Percentiles rank a stretch among this genome's conserved stretches.
These are phyloP conservation scores for Leccinum incarnatum DNA, from an alignment of 768 basidiomycete genomes.

Conservation along the genomic window DNA sequence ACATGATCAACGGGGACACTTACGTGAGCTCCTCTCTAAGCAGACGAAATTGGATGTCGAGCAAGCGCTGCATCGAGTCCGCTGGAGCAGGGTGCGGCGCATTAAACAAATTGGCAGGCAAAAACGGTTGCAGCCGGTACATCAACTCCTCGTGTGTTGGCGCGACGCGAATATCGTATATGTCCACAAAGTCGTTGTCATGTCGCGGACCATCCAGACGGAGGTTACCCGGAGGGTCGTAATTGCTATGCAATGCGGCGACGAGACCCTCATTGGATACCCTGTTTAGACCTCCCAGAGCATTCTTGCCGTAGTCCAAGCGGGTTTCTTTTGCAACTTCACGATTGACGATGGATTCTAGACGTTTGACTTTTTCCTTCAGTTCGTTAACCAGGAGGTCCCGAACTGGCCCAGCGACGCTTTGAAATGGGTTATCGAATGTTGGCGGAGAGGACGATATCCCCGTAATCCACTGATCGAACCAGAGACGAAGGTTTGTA, in stretches of 20 bases:
- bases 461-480: conserved; percentile 45
- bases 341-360: conserved; percentile 48
- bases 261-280: conserved; percentile 35
- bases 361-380: conserved; percentile 30
- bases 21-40: conserved; percentile 71
- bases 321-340: conserved; percentile 41
- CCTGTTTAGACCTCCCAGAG: not conserved
- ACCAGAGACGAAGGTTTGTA: conserved; percentile 43
- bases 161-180: conserved; percentile 59
- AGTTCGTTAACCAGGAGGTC: conserved; percentile 35
- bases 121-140: conserved; percentile 46
- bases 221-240: conserved; percentile 54
- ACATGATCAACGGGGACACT: conserved; percentile 12
- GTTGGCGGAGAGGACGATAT: conserved; percentile 36
- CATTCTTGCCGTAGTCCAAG: conserved; percentile 10
- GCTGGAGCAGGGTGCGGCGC: conserved; percentile 62
- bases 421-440: conserved; percentile 47
- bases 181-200: conserved; percentile 62
- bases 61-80: conserved; percentile 59
- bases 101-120: conserved; percentile 57
- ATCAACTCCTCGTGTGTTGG: conserved; percentile 69
- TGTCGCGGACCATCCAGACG: conserved; percentile 55
- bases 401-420: conserved; percentile 28
- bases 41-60: conserved; percentile 75
- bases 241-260: conserved; percentile 39